Percentiles rank a stretch among this genome's conserved stretches.
phyloP scores from a whole-genome alignment of 2,329 filamentous ascomycete genomes.

The Samsoniella hepiali region DNA sequence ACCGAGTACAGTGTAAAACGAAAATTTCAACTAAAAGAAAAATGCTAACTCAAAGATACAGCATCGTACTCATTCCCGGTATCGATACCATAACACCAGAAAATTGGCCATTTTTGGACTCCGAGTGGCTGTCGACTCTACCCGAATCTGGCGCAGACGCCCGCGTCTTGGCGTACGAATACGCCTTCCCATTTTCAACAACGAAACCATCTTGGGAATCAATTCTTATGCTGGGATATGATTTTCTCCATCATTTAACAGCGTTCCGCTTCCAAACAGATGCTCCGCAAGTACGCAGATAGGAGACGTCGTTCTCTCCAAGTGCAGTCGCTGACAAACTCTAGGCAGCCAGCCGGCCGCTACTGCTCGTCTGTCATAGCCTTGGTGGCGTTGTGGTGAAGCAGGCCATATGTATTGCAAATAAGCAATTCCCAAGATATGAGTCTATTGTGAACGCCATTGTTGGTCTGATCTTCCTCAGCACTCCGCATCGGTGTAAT shows the following conservation, averaged over 20 bases:
- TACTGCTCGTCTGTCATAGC: slow-evolving; percentile 8
- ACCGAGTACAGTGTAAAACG: not conserved
- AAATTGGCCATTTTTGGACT: slow-evolving; percentile 7
- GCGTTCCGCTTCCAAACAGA: not conserved
- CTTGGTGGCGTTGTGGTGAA: slow-evolving; percentile 11
- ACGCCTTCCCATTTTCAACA: not conserved
- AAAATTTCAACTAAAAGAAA: not conserved
- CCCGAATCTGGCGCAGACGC: not conserved
- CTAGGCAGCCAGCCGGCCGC: not conserved
- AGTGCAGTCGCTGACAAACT: not conserved
- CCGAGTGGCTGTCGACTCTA: slow-evolving; percentile 8
- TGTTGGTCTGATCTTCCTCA: slow-evolving; percentile 12
- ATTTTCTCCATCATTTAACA: not conserved
- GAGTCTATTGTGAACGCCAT: slow-evolving; percentile 12
- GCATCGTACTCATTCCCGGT: slow-evolving; percentile 13
- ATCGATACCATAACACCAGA: slow-evolving; percentile 1
- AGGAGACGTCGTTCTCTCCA: not conserved
- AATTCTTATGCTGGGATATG: slow-evolving; percentile 11
- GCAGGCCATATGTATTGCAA: slow-evolving; percentile 14
- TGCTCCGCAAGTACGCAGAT: not conserved
- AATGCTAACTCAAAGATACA: not conserved
- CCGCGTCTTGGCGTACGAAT: slow-evolving; percentile 7
- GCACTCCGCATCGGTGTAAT: slow-evolving; percentile 14
- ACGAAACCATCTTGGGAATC: slow-evolving; percentile 14
- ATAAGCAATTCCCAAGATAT: slow-evolving; percentile 12